Conservation (phyloP, 768 basidiomycete genomes). For the Tricholoma furcatifolium region DNA sequence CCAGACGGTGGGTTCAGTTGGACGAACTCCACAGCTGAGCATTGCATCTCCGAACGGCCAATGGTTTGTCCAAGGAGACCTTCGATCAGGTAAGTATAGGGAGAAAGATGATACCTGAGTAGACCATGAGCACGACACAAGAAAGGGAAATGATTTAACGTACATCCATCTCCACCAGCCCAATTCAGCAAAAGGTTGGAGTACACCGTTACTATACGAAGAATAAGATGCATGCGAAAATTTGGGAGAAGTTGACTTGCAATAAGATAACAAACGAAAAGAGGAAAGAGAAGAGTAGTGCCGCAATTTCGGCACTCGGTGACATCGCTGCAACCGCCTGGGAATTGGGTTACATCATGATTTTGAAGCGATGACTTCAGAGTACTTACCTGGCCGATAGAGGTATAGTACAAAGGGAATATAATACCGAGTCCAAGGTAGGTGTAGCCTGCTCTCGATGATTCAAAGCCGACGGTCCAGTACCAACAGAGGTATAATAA, state of each 20-base stretch:
- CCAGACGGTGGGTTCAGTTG: slow-evolving; percentile 52
- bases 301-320: slow-evolving; percentile 54
- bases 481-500: slow-evolving; percentile 69
- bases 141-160: not conserved
- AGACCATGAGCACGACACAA: not conserved
- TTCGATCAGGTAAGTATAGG: slow-evolving; percentile 58
- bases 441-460: slow-evolving; percentile 55
- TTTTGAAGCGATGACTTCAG: no score
- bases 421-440: slow-evolving; percentile 53
- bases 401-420: slow-evolving; percentile 61
- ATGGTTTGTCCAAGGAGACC: slow-evolving; percentile 37
- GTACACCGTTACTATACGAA: slow-evolving; percentile 48
- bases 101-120: slow-evolving; percentile 39
- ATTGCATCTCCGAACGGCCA: slow-evolving; percentile 42
- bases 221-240: not conserved
- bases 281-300: slow-evolving; percentile 48
- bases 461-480: slow-evolving; percentile 64
- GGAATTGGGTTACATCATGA: slow-evolving; percentile 30
- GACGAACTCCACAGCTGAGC: slow-evolving; percentile 53
- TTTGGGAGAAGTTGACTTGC: slow-evolving; percentile 24
- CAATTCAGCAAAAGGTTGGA: slow-evolving; percentile 57
- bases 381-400: slow-evolving; percentile 45
- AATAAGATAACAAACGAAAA: slow-evolving; percentile 61
- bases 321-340: slow-evolving; percentile 57
- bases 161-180: slow-evolving; percentile 74